Evolutionary conservation across 192 early-diverging fungal genomes (phyloP), one percentile per base, ranked within the genome.

Genomic region (Backusella tuberculispora): DNA sequence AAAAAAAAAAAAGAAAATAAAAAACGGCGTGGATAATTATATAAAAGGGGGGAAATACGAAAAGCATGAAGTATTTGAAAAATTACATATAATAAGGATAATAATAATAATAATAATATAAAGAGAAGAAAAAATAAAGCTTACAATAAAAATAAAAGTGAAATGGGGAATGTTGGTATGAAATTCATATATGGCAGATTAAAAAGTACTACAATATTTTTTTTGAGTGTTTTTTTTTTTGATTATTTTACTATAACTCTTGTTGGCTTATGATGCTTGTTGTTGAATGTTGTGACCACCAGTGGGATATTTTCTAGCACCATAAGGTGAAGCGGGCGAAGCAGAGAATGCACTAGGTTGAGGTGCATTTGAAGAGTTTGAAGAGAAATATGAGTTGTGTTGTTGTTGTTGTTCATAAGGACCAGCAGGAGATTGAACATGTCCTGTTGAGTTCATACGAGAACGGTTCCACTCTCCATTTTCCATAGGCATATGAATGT

Each of bases 401-500:
- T 60, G 53, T 60, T 60, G 53, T 60, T 34, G 29, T 34, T 34
- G 29, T 34, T 60, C 53, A 60, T 60, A 60, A 13, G 53, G n/a
- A n/a, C n/a, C 19, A 56, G 50, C 53, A 45, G 72, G 71, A 17
- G 71, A 73, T 7, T 38, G 66, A 42, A 21, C 17, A 63, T 73
- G 72, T 15, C 53, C 60, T 21, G 47, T 17, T 47, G 68, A 63
- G 29, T 66, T 67, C 66, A 73, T 63, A 65, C 72, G 72, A 10
- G 48, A 42, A 46, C 72, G 72, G 15, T 40, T 38, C 72, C 72
- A 73, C 17, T 73, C 72, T 65, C 26, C 42, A 38, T 40, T 60
- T 21, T 73, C 72, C 63, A 71, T 76, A 3, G 69, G 8, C 67
- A 76, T 71, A 46, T 64, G 75, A 14, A 69, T 70, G n/a, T 53